Evolutionary conservation across 1,284 basidiomycete genomes (phyloP), one percentile per base, ranked within the genome.

Genomic region (Porogramme epimiltina): DNA sequence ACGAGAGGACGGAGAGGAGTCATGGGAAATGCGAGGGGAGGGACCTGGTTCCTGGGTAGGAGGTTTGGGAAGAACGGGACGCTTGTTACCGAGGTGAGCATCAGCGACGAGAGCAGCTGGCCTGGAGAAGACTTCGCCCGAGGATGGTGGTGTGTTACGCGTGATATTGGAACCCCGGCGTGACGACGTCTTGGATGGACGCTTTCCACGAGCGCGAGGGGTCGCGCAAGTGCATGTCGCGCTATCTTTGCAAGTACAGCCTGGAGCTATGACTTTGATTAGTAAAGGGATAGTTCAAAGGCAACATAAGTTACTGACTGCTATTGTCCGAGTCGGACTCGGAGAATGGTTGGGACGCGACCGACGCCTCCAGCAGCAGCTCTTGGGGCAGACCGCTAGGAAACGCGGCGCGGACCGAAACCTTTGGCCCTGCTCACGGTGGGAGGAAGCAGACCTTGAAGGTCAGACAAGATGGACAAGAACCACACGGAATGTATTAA

Each of bases 381-480:
- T 77, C 77, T 69, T 78, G 73, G 22, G 85, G 82, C 42, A 90
- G 76, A 71, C 87, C 85, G 62, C 84, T 72, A 55, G 85, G 86
- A 73, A 85, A 86, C 71, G 82, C 78, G 76, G 87, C 85, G 74
- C 78, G 73, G 64, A 80, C 78, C 62, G 83, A 78, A 57, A 81
- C 71, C 70, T 82, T 84, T 56, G 73, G 74, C 56, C 69, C 70
- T 67, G 75, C 82, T 85, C 59, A 45, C 55, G 54, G 64, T 52
- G 58, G 58, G 54, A 42, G 48, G 64, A 62, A 62, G 62, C 58
- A 52, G 68, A 72, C 64, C 75, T 79, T 77, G 73, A 71, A 68
- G 72, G 73, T 78, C 75, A 79, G 70, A 57, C 57, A 22, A 49
- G 22, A 8, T 31, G 28, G 43, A 43, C 47, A 49, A 51, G 45